These are phyloP conservation scores for Apiospora marii DNA, from an alignment of 2,329 filamentous ascomycete species.

Conservation along the genomic window DNA sequence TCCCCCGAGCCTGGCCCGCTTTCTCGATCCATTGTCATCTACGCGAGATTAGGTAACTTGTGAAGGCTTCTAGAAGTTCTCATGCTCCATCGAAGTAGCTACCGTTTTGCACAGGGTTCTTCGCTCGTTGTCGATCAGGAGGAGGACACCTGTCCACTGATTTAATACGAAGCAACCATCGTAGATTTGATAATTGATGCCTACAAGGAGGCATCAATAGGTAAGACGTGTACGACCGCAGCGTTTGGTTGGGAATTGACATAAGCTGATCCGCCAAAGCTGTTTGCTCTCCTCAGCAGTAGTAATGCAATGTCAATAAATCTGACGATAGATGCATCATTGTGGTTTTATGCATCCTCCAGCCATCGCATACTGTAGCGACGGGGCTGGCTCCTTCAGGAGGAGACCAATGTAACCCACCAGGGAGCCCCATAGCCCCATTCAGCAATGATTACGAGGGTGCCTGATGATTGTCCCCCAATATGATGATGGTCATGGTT, in stretches of 20 bases:
- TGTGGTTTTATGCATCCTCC: conserved; percentile 1
- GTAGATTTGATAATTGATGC: background rate
- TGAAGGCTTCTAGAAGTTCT: conserved; percentile 3
- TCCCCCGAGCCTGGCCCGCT: background rate
- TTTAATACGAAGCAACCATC: background rate
- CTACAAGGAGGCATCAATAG: background rate
- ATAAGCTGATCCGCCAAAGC: background rate
- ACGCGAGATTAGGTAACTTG: background rate
- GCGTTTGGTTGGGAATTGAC: background rate
- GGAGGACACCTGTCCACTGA: background rate
- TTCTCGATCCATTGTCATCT: conserved; percentile 1
- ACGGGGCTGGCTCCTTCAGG: background rate
- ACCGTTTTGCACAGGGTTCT: background rate
- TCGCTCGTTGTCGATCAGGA: conserved; percentile 2
- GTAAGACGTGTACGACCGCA: background rate
- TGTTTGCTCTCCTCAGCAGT: background rate
- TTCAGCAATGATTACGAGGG: background rate
- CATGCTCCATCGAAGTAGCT: background rate
- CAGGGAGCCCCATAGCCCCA: conserved; percentile 1
- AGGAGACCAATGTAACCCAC: conserved; percentile 12
- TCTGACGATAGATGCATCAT: background rate
- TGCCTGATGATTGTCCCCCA: background rate
- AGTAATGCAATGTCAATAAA: background rate
- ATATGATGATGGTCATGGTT: background rate
- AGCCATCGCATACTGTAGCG: background rate